Evolutionary conservation across 108 stramenopile genomes (phyloP).

Genomic region (Stephanodiscus minutulus): DNA sequence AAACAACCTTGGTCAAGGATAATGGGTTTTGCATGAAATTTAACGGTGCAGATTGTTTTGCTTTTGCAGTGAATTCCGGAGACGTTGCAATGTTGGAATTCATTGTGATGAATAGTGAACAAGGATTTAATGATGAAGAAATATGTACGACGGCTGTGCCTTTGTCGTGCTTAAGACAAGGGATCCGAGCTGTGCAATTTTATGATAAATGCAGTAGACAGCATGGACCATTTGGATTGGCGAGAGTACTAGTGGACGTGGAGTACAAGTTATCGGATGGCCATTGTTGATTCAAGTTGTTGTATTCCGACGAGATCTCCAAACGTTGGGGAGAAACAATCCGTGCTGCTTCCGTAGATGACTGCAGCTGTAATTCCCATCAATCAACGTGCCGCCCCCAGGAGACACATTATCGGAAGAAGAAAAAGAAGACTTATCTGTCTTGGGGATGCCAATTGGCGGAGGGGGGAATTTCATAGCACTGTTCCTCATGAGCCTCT

Average conservation of each 20-base stretch:
- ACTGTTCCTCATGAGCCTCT: no score
- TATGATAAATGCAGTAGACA: slow-evolving; percentile 67
- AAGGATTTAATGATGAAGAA: slow-evolving; percentile 31
- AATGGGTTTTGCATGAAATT: slow-evolving; percentile 82
- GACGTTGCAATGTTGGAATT: slow-evolving; percentile 78
- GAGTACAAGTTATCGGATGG: no score
- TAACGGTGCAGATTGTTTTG: slow-evolving; percentile 55
- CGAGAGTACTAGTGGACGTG: slow-evolving; percentile 75
- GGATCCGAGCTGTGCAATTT: slow-evolving; percentile 74
- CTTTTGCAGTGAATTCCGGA: slow-evolving; percentile 46
- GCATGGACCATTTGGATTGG: slow-evolving; percentile 79
- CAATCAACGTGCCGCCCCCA: no score
- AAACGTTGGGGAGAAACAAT: no score
- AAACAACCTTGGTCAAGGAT: slow-evolving; percentile 53
- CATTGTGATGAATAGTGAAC: slow-evolving; percentile 28
- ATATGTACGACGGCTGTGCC: slow-evolving; percentile 62
- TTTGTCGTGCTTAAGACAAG: slow-evolving; percentile 74
- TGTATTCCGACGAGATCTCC: no score
- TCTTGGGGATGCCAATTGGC: no score
- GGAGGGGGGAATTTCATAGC: no score
- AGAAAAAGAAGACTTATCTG: no score
- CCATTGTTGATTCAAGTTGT: no score
- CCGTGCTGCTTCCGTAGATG: no score
- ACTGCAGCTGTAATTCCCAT: no score
- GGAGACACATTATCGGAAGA: no score